phyloP scores from a whole-genome alignment of 495 filamentous ascomycete species.

The Rusavskia elegans region DNA sequence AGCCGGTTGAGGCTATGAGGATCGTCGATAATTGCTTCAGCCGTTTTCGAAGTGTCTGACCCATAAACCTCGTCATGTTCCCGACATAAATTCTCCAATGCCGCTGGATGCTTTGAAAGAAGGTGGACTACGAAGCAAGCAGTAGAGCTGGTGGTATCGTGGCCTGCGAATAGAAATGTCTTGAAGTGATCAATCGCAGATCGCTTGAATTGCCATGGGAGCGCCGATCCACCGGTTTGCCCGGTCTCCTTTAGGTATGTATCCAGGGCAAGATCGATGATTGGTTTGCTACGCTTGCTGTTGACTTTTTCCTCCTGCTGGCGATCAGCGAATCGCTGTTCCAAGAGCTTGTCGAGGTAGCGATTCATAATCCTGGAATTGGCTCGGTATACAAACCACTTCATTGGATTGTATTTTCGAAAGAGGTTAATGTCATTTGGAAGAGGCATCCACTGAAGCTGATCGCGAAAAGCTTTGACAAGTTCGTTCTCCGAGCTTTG shows the following conservation, averaged over 20 bases:
- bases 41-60: conserved; percentile 1
- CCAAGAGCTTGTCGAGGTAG: conserved; percentile 19
- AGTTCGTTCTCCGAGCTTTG: conserved; percentile 20
- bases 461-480: conserved; percentile 17
- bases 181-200: conserved; percentile 17
- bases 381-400: conserved; percentile 6
- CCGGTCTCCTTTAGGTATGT: conserved; percentile 2
- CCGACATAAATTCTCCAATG: conserved; percentile 15
- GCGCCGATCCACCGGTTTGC: conserved; percentile 2
- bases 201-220: conserved; percentile 9
- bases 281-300: conserved; percentile 3
- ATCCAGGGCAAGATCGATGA: conserved; percentile 11
- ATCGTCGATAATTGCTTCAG: neutral
- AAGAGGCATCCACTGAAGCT: conserved; percentile 14
- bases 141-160: conserved; percentile 28
- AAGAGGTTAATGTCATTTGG: conserved; percentile 10
- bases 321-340: conserved; percentile 15
- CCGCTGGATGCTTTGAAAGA: conserved; percentile 20
- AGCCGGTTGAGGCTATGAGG: conserved; percentile 10
- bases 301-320: neutral
- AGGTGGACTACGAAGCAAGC: conserved; percentile 24
- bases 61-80: conserved; percentile 25
- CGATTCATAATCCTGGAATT: conserved; percentile 12
- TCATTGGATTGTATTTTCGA: conserved; percentile 9
- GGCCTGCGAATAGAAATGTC: conserved; percentile 28